Base-by-base conservation (phyloP, 495 filamentous ascomycete species). In the Neurospora hispaniola region DNA sequence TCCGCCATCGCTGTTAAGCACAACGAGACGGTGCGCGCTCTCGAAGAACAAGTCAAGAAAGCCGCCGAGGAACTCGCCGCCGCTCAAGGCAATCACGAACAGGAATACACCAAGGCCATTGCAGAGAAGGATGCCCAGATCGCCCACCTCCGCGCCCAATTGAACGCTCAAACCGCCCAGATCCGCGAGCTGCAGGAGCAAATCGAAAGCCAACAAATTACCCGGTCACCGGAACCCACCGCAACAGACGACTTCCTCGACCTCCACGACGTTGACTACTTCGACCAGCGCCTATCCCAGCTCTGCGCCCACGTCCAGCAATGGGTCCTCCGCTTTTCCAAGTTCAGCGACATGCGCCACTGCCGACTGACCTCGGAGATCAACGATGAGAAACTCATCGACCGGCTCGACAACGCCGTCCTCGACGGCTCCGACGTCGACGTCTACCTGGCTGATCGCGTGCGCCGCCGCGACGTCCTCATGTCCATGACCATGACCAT, bases 401-500 rank as follows among this genome's bases (percentile, higher is more conserved):
- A 96, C 79, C 90, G 94, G 14, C 89, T 98, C 70, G 96, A 98
- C 79, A 96, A 97, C 80, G 90, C 93, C 69, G 90, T 98, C 71
- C 87, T 99, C 46, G 96, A 99, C 80, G 96, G 94, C 72, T 91
- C 93, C 42, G 94, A 97, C 77, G 92, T 95, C 31, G 93, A 98
- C 76, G 83, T 83, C 70, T 94, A 94, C 79, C 89, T 99, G 14
- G 86, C 86, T 74, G 96, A 98, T 78, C 91, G 96, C 59, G 91
- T 96, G 70, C 88, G 88, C 73, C 89, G 96, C 70, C 89, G 94
- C 43, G 93, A 97, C 82, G 91, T 98, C 42, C 96, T 98, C 84
- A 97, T 97, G 92, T 94, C 93, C 35, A 92, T 98, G 75, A 90
- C 94, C 74, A 98, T 98, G 94, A 94, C 90, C 62, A 97, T 99